Evolutionary conservation across 2,329 filamentous ascomycete genomes (phyloP).

Genomic region (Fusarium pseudoanthophilum): DNA sequence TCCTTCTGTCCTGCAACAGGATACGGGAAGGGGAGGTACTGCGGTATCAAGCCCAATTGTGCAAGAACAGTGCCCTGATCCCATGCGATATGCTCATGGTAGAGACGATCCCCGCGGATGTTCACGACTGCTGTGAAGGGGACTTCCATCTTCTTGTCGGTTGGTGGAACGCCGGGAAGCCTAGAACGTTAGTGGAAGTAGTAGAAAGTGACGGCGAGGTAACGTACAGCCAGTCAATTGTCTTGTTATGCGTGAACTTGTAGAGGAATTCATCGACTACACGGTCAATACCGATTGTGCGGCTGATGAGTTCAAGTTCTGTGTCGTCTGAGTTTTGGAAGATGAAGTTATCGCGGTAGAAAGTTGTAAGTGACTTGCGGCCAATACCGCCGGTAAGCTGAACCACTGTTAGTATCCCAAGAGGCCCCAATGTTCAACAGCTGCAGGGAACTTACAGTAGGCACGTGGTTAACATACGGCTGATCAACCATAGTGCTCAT

Average conservation of each 20-base stretch:
- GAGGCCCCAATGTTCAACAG: rapidly evolving
- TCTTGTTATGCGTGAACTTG: constrained; percentile 69
- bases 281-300: constrained; percentile 77
- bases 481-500: constrained; percentile 86
- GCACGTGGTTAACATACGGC: constrained; percentile 82
- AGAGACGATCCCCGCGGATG: constrained; percentile 70
- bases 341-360: constrained; percentile 80
- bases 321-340: constrained; percentile 77
- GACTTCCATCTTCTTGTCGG: constrained; percentile 63
- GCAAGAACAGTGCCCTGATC: constrained; percentile 73
- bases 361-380: constrained; percentile 68
- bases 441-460: constrained; percentile 62
- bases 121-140: constrained; percentile 72
- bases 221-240: constrained; percentile 76
- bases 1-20: constrained; percentile 52
- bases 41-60: constrained; percentile 64
- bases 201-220: rapidly evolving
- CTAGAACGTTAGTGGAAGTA: constrained; percentile 19
- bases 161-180: constrained; percentile 66
- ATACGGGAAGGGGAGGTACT: constrained; percentile 73
- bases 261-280: constrained; percentile 78
- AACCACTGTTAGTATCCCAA: background rate
- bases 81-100: constrained; percentile 76
- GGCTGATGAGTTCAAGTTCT: constrained; percentile 73
- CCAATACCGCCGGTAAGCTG: constrained; percentile 76